Conservation (phyloP, 345 rosid genomes). For the Ailanthus altissimus region DNA sequence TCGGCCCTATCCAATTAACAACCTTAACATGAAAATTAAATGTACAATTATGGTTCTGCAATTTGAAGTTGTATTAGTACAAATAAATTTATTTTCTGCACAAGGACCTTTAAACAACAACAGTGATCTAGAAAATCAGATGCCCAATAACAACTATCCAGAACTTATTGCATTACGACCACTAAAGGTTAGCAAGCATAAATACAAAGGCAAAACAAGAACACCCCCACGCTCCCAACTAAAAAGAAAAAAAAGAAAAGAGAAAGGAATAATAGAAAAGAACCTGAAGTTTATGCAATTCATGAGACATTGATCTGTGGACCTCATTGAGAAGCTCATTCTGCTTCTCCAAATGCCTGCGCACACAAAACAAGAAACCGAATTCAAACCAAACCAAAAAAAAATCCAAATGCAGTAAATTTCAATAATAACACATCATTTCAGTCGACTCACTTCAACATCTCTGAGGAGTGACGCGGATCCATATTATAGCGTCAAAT, state of each 20-base stretch:
- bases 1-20: not conserved
- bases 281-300: slow-evolving; percentile 63
- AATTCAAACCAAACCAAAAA: not conserved
- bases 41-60: not conserved
- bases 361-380: not conserved
- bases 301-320: slow-evolving; percentile 41
- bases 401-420: not conserved
- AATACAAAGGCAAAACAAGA: not conserved
- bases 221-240: no score
- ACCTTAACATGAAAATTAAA: not conserved
- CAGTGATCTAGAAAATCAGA: not conserved
- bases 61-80: not conserved
- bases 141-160: not conserved
- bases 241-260: not conserved
- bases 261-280: not conserved
- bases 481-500: slow-evolving; percentile 31
- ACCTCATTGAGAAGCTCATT: slow-evolving; percentile 49
- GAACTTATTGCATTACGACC: not conserved
- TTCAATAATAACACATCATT: not conserved
- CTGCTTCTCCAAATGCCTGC: slow-evolving; percentile 65
- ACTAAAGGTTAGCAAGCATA: not conserved
- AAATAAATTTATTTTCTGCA: not conserved
- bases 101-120: not conserved
- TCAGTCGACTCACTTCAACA: slow-evolving; percentile 28
- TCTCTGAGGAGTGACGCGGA: slow-evolving; percentile 34